Percentiles rank a stretch among this genome's conserved stretches.
These are phyloP conservation scores for Syzygium syzygioides DNA, from an alignment of 441 rosid species.

Conservation along the genomic window DNA sequence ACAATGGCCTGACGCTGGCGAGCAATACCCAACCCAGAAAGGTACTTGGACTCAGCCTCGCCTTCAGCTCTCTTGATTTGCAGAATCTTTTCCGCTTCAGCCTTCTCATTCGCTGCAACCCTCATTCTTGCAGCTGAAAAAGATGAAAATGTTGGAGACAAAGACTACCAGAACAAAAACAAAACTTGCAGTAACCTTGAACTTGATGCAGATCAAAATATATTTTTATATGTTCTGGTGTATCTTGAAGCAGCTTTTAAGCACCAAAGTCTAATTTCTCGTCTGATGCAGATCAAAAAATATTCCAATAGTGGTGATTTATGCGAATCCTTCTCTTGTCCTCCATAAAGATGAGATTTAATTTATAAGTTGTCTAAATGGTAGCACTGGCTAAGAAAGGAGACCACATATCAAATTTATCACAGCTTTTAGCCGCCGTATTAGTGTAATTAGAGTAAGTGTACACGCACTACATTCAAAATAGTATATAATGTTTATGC, in stretches of 20 bases:
- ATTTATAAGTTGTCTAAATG: not conserved
- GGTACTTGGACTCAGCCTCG: constrained; percentile 10
- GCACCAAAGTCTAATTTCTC: not conserved
- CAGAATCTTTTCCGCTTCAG: not conserved
- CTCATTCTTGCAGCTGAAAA: constrained; percentile 6
- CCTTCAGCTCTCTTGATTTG: constrained; percentile 5
- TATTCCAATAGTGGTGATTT: not conserved
- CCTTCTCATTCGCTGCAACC: constrained; percentile 3
- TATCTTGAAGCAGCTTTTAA: not conserved
- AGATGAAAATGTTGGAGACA: not conserved
- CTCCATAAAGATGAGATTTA: not conserved
- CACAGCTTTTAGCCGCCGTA: not conserved
- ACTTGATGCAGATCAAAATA: not conserved
- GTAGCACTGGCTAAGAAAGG: not conserved
- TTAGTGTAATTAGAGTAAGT: not conserved
- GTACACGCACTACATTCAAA: too few species aligned
- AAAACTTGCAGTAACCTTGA: not conserved
- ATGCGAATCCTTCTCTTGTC: not conserved
- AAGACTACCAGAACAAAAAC: not conserved
- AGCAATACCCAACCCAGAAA: constrained; percentile 1
- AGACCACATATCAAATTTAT: not conserved
- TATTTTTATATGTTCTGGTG: not conserved
- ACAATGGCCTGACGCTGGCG: constrained; percentile 10
- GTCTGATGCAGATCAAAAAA: not conserved
- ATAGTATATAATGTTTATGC: not conserved